Evolutionary conservation across 176 grass and related monocot species (phyloP).

Genomic region (Carex scoparia): DNA sequence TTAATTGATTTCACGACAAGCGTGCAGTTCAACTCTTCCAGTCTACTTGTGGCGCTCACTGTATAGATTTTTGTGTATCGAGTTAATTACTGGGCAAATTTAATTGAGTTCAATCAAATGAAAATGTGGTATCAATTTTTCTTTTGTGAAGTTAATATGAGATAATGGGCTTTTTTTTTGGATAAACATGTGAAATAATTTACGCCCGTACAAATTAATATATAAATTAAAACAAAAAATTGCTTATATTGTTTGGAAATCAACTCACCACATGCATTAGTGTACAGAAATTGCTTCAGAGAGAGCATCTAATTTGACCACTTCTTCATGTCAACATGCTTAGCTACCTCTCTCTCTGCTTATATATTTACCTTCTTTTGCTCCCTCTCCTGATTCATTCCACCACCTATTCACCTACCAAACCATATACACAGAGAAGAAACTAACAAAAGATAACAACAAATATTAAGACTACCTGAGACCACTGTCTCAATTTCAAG

Average conservation of each 20-base stretch:
- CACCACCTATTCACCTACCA: too few relatives aligned
- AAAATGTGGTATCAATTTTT: too few relatives aligned
- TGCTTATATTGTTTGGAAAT: too few relatives aligned
- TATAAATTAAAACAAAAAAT: too few relatives aligned
- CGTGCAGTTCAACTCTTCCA: background rate
- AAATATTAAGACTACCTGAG: too few relatives aligned
- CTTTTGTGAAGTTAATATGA: background rate
- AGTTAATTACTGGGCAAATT: background rate
- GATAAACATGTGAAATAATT: background rate
- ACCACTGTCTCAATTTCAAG: too few relatives aligned
- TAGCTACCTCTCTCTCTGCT: background rate
- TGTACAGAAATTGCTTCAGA: background rate
- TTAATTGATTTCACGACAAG: background rate
- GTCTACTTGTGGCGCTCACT: background rate
- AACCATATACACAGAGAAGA: too few relatives aligned
- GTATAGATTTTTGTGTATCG: background rate
- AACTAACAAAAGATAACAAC: too few relatives aligned
- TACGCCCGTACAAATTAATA: too few relatives aligned
- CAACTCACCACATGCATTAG: background rate
- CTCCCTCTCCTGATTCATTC: background rate
- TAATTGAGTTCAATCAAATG: background rate
- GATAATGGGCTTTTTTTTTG: too few relatives aligned
- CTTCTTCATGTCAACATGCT: background rate
- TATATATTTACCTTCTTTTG: slow-evolving; percentile 6
- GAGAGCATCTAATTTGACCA: background rate